Conservation (phyloP, 2,329 filamentous ascomycete species). For the Penicillium sp. region DNA sequence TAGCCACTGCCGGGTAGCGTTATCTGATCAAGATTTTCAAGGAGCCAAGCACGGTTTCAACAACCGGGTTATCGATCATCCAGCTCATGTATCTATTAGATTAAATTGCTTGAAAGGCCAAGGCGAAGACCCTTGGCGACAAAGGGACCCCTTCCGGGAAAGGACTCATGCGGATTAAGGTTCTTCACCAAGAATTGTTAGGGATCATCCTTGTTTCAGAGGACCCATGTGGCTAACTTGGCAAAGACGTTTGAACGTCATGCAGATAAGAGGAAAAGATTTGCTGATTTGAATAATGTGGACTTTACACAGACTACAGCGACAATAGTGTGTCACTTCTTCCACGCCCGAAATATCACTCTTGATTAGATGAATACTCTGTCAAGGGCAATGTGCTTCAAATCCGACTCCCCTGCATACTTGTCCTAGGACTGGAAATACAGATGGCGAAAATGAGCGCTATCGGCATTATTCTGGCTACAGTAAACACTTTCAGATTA, state of each 20-base stretch:
- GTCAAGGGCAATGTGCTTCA: not conserved
- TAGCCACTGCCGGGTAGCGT: not conserved
- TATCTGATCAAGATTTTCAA: conserved; percentile 21
- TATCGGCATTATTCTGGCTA: too few relatives aligned
- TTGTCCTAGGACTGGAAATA: too few relatives aligned
- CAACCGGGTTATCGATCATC: not conserved
- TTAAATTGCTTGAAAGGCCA: not conserved
- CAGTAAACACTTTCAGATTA: too few relatives aligned
- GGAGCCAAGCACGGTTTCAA: not conserved
- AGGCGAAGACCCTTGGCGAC: not conserved
- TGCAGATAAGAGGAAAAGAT: not conserved
- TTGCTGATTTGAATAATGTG: not conserved
- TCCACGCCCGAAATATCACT: not conserved
- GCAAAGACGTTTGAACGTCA: not conserved
- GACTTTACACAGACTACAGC: too few relatives aligned
- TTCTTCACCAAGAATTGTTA: not conserved
- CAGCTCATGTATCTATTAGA: not conserved
- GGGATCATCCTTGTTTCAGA: not conserved
- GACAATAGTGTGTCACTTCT: not conserved
- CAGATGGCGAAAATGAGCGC: too few relatives aligned
- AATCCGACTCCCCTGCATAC: not conserved
- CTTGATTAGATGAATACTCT: not conserved
- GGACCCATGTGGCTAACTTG: not conserved
- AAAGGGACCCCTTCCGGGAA: not conserved
- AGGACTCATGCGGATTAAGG: not conserved